These are phyloP conservation scores for Asterionellopsis glacialis DNA, from an alignment of 108 stramenopile species.

Conservation along the genomic window DNA sequence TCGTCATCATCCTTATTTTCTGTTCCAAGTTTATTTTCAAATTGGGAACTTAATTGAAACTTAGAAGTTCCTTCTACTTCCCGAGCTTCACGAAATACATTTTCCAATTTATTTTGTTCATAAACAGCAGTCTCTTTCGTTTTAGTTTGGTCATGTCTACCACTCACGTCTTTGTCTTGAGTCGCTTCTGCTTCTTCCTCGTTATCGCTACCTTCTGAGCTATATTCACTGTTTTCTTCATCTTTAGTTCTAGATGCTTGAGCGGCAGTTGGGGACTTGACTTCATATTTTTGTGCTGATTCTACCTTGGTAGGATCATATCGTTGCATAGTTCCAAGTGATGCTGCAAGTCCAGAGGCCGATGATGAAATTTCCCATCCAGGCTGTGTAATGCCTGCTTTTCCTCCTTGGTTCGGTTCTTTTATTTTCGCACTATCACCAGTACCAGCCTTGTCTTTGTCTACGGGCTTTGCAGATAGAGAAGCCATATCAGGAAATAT, in stretches of 20 bases:
- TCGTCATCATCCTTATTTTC: background rate
- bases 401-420: background rate
- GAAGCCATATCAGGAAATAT: constrained; percentile 42
- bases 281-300: constrained; percentile 21
- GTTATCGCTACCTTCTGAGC: constrained; percentile 14
- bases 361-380: background rate
- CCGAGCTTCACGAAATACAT: constrained; percentile 68
- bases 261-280: background rate
- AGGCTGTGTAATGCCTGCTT: constrained; percentile 9
- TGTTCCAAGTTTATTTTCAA: background rate
- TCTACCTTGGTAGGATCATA: constrained; percentile 56
- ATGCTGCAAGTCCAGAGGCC: background rate
- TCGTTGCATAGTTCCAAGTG: constrained; percentile 32
- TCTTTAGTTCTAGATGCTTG: background rate
- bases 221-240: constrained; percentile 16
- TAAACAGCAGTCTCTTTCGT: constrained; percentile 23
- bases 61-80: constrained; percentile 8
- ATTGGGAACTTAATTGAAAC: background rate
- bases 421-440: background rate
- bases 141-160: background rate
- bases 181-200: constrained; percentile 9
- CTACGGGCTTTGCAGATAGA: constrained; percentile 16
- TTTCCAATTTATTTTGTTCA: constrained; percentile 67
- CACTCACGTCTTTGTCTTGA: constrained; percentile 10
- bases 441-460: constrained; percentile 18